Conservation (phyloP, 345 rosid genomes). For the Eucalyptus paniculata region DNA sequence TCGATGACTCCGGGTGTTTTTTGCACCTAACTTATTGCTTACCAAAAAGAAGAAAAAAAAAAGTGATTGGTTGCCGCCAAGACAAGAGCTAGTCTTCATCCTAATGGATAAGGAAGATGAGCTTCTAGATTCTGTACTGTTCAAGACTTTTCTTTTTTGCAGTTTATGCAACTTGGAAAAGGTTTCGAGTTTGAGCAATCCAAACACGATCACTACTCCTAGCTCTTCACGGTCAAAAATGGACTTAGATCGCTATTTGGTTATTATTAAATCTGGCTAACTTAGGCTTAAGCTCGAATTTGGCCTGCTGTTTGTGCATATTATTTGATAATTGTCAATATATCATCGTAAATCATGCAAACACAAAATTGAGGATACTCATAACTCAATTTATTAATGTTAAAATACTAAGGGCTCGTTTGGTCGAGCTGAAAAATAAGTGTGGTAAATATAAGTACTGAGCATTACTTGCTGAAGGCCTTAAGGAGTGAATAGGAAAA, state of each 20-base stretch:
- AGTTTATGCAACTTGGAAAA: not conserved
- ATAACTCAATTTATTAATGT: not conserved
- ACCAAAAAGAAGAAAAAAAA: not conserved
- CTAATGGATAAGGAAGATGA: not conserved
- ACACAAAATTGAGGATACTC: not conserved
- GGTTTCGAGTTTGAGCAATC: not conserved
- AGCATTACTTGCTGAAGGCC: not conserved
- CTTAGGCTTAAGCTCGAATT: not conserved
- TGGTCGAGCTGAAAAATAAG: not conserved
- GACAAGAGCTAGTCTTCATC: not conserved
- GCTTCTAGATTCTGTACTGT: not conserved
- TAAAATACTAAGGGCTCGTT: not conserved
- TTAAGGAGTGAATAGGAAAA: not conserved
- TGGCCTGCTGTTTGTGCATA: fast-evolving
- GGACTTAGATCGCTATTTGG: not conserved
- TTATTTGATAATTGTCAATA: not conserved
- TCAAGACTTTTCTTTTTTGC: not conserved
- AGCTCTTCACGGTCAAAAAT: not conserved
- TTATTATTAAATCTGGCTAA: not conserved
- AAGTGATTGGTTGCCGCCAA: not conserved
- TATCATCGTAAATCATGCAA: not conserved
- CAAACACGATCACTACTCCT: not conserved
- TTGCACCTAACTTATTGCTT: not conserved
- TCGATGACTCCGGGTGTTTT: not conserved
- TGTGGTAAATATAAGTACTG: not conserved